Conservation (phyloP, 805 yeast species). For the Metschnikowia dekortorum region DNA sequence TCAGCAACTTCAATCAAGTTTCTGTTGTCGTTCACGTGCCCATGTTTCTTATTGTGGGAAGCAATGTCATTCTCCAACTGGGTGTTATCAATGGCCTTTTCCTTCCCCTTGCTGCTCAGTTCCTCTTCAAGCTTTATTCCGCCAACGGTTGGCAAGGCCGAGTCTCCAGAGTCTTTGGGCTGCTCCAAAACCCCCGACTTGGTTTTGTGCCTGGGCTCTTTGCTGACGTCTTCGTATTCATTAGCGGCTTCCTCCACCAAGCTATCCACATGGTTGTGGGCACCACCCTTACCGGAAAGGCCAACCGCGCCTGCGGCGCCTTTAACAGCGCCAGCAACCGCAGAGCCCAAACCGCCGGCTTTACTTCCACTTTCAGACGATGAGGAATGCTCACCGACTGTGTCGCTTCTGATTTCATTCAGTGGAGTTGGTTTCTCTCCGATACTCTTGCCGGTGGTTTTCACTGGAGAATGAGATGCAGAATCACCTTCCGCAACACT, state of each 20-base stretch:
- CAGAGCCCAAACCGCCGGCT: constrained; percentile 8
- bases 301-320: constrained; percentile 21
- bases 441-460: not conserved
- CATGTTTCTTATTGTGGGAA: constrained; percentile 26
- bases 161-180: not conserved
- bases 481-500: not conserved
- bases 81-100: constrained; percentile 11
- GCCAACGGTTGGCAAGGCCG: not conserved
- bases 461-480: constrained; percentile 3
- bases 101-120: constrained; percentile 5
- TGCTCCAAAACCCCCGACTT: constrained; percentile 8
- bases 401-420: not conserved
- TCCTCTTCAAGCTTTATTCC: constrained; percentile 1
- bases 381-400: not conserved
- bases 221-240: constrained; percentile 6
- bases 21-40: constrained; percentile 18
- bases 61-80: constrained; percentile 21
- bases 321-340: constrained; percentile 18
- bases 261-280: constrained; percentile 13
- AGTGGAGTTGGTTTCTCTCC: not conserved
- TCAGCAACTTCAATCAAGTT: constrained; percentile 28
- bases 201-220: constrained; percentile 9
- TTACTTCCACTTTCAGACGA: not conserved
- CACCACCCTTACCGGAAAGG: not conserved
- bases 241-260: constrained; percentile 20